A percentile compares a stretch with the other conserved stretches of the same genome.
Conservation (phyloP, 352 stramenopile species). For the Pythium rhizo-oryzae region DNA sequence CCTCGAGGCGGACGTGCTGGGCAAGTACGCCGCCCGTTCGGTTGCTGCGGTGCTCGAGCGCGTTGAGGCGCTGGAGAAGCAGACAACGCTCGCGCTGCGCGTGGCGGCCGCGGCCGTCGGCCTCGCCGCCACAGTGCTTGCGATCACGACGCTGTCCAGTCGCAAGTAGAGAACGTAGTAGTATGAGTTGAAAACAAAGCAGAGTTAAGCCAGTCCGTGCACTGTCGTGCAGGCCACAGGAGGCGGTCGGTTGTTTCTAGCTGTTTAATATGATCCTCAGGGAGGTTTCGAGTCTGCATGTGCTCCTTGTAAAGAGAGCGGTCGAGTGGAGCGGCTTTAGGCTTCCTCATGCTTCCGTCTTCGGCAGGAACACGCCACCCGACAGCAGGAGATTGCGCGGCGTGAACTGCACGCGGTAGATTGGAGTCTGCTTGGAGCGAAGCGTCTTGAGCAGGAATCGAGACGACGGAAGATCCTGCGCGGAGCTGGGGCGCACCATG, state of each 20-base stretch:
- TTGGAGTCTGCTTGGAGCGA: constrained; percentile 83
- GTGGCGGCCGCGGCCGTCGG: constrained; percentile 38
- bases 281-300: neutral
- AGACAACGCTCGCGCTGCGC: constrained; percentile 43
- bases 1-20: constrained; percentile 92
- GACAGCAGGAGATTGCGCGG: constrained; percentile 79
- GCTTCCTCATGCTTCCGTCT: constrained; percentile 41
- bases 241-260: constrained; percentile 19
- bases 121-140: constrained; percentile 32
- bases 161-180: constrained; percentile 17
- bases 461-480: constrained; percentile 64
- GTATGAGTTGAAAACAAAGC: neutral
- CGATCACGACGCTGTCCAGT: constrained; percentile 31
- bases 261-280: constrained; percentile 24
- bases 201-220: neutral
- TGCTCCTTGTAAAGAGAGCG: too few species aligned
- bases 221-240: neutral
- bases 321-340: neutral
- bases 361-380: constrained; percentile 69
- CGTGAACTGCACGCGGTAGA: constrained; percentile 84
- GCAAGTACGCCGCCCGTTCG: constrained; percentile 90
- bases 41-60: constrained; percentile 64
- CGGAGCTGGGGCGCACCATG: constrained; percentile 50
- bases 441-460: constrained; percentile 85
- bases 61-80: constrained; percentile 61